phyloP scores from a whole-genome alignment of 106 monocot genomes.

The Posidonia australis region DNA sequence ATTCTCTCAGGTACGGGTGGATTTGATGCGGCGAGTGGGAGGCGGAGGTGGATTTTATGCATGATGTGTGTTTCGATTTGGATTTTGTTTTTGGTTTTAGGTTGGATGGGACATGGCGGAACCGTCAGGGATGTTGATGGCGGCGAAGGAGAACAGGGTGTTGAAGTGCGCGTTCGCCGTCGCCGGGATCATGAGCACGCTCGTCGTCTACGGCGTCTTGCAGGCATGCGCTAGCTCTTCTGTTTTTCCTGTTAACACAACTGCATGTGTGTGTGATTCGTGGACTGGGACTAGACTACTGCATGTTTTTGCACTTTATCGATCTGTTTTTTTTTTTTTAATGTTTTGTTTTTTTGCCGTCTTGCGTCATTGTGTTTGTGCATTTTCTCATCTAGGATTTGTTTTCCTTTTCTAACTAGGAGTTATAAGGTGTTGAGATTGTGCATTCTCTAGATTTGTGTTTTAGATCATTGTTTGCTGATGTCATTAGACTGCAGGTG shows the following conservation, averaged over 20 bases:
- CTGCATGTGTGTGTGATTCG: background rate
- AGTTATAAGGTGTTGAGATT: too few species aligned
- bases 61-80: background rate
- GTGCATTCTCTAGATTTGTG: too few species aligned
- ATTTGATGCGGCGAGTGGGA: background rate
- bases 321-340: too few species aligned
- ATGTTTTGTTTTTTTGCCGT: too few species aligned
- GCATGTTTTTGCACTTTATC: too few species aligned
- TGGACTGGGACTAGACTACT: background rate
- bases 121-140: too few species aligned
- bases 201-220: conserved; percentile 75
- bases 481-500: too few species aligned
- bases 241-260: background rate
- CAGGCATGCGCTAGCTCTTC: conserved; percentile 35
- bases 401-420: too few species aligned
- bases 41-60: background rate
- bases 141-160: conserved; percentile 29
- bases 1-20: background rate
- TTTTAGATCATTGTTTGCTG: too few species aligned
- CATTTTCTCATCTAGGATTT: too few species aligned
- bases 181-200: conserved; percentile 80
- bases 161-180: conserved; percentile 54
- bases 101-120: conserved; percentile 13
- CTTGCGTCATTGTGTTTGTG: too few species aligned
- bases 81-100: background rate